These are phyloP conservation scores for Diaporthe caulivora DNA, from an alignment of 2,329 filamentous ascomycete genomes.

Conservation along the genomic window DNA sequence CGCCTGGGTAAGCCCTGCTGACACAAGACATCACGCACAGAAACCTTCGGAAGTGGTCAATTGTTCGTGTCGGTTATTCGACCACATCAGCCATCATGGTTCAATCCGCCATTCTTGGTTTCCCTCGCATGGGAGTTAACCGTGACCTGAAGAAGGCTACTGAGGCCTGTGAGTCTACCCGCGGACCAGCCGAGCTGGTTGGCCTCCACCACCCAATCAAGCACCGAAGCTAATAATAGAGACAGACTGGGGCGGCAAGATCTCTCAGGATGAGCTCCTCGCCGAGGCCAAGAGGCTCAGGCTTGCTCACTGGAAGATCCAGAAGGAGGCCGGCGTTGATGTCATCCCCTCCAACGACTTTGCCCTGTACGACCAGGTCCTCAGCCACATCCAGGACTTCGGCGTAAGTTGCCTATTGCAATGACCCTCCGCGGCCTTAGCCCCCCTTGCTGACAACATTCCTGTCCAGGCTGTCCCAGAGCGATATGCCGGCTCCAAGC, in stretches of 20 bases:
- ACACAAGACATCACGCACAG: not conserved
- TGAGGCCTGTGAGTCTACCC: conserved; percentile 79
- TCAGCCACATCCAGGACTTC: conserved; percentile 98
- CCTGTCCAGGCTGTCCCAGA: conserved; percentile 81
- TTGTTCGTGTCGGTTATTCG: conserved; percentile 36
- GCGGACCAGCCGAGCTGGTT: not conserved
- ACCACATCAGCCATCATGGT: conserved; percentile 64
- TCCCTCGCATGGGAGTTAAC: conserved; percentile 98
- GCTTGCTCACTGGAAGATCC: conserved; percentile 98
- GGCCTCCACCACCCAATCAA: conserved; percentile 19
- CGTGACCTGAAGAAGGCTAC: conserved; percentile 99
- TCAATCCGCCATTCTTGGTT: conserved; percentile 88
- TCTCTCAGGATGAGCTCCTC: conserved; percentile 90
- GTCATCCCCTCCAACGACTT: conserved; percentile 99
- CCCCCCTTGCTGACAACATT: conserved; percentile 37
- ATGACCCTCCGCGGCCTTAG: too few species aligned
- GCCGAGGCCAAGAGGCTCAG: conserved; percentile 97
- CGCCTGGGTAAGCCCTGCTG: conserved; percentile 21
- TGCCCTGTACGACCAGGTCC: conserved; percentile 97
- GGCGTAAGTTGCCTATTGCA: conserved; percentile 71
- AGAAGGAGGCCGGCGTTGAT: conserved; percentile 98
- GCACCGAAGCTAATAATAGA: conserved; percentile 40
- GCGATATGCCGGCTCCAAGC: conserved; percentile 91
- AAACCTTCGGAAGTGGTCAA: conserved; percentile 32
- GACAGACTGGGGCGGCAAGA: conserved; percentile 87